Base-by-base conservation (phyloP, 108 stramenopile genomes). In the Tribonema minus region DNA sequence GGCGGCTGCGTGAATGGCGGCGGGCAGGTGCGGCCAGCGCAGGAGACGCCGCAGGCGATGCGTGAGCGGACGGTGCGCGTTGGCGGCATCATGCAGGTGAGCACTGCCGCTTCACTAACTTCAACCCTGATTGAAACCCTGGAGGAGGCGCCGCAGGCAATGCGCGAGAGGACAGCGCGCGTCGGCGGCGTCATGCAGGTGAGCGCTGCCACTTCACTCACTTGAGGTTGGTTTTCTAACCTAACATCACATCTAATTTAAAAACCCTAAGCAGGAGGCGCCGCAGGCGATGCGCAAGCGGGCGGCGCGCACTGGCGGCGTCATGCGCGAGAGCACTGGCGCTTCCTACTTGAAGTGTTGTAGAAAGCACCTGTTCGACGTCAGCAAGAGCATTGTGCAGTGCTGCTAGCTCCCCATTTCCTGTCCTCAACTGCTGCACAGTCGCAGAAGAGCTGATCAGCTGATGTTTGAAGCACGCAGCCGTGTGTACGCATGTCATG, bases 1-100 rank as follows among this genome's bases (percentile, higher is more conserved):
- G 87, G 89, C 30, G 97, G 97, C 31, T 97, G 98, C 77, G 80
- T 91, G 39, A 99, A 99, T 83, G 98, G 98, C 41, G 98, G 98
- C 37, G 98, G 98, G 58, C 92, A 93, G 79, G 66, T 67, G 9
- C 68, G 68, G 37, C 77, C 68, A 23, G 36, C 32, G 3, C 46
- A 61, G 38, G 71, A 72, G 23, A 34, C 46, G 12, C 61, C 71
- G 3, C 61, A 30, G 29, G 71, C 61, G n/a, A 72, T 54, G 26
- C 71, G 71, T 23, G 28, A 31, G 37, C 61, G 71, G 37, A 61
- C 62, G 61, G 71, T 62, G n/a, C n/a, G n/a, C n/a, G 67, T 67
- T 0, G 63, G 63, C 15, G 20, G 28, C 23, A 28, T n/a, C 26
- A 64, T n/a, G 63, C n/a, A 28, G 12, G 29, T n/a, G 63, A 1